These are phyloP conservation scores for Hypholoma sublateritium DNA, from an alignment of 768 basidiomycete genomes.

Conservation along the genomic window DNA sequence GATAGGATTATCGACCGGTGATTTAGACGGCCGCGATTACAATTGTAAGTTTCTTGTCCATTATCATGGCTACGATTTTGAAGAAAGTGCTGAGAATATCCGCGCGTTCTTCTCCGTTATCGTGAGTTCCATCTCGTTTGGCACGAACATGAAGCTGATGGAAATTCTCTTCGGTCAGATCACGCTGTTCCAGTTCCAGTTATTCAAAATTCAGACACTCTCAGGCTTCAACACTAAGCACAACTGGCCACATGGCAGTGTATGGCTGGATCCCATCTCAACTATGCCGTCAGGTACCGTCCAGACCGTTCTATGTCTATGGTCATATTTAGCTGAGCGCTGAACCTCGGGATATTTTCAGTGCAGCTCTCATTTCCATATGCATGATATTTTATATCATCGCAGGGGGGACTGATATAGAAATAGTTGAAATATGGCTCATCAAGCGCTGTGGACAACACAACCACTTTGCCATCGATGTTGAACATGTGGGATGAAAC, in stretches of 20 bases:
- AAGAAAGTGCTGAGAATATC: neutral
- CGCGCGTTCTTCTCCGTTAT: no score
- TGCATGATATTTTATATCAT: no score
- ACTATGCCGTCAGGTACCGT: no score
- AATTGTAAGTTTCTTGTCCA: slow-evolving; percentile 1
- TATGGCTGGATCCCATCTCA: neutral
- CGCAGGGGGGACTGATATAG: no score
- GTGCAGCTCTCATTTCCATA: no score
- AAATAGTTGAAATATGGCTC: neutral
- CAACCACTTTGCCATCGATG: neutral
- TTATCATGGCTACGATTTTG: neutral
- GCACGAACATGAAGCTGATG: slow-evolving; percentile 22
- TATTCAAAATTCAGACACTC: slow-evolving; percentile 8
- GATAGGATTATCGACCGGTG: slow-evolving; percentile 25
- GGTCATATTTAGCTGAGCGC: no score
- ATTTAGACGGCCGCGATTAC: slow-evolving; percentile 8
- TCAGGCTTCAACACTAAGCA: no score
- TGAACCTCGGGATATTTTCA: no score
- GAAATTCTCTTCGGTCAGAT: slow-evolving; percentile 29
- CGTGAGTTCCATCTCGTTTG: neutral
- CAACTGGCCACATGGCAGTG: no score
- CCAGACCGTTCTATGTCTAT: no score
- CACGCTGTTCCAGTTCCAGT: slow-evolving; percentile 32
- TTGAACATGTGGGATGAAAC: neutral
- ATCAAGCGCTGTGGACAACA: neutral